Conservation (phyloP, 306 rosid genomes). For the Pyrus communis region DNA sequence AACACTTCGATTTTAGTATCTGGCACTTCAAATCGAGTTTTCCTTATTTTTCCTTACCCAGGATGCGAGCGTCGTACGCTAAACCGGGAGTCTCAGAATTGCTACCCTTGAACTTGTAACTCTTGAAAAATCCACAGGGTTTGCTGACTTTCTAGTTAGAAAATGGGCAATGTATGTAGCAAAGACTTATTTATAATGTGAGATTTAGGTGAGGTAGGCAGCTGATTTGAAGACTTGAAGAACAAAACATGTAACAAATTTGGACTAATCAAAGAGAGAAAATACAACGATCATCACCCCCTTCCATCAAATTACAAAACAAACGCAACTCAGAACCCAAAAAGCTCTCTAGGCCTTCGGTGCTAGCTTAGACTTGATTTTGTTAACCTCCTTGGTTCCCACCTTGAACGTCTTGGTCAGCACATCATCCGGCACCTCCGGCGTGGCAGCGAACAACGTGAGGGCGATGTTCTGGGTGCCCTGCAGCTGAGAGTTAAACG, state of each 20-base stretch:
- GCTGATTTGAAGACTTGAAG: neutral
- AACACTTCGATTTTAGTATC: no score
- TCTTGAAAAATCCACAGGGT: neutral
- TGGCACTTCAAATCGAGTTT: no score
- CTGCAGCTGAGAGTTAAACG: conserved; percentile 75
- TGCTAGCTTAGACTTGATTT: conserved; percentile 61
- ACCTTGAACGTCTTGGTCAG: conserved; percentile 56
- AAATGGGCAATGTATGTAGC: neutral
- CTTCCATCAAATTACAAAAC: neutral
- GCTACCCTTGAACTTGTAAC: no score
- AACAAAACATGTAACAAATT: neutral
- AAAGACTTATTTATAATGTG: neutral
- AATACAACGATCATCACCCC: neutral
- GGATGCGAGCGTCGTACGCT: no score
- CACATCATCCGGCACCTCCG: conserved; percentile 62
- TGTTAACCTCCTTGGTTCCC: conserved; percentile 49
- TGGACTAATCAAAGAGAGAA: neutral
- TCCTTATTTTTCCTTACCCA: no score
- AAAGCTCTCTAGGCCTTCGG: conserved; percentile 36
- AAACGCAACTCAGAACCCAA: neutral
- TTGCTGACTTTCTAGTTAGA: neutral
- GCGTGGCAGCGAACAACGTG: conserved; percentile 56
- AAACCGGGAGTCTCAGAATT: no score
- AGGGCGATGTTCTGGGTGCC: conserved; percentile 59
- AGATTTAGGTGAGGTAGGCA: neutral